Conservation (phyloP, 352 stramenopile species). For the Peronosclerospora sorghi region DNA sequence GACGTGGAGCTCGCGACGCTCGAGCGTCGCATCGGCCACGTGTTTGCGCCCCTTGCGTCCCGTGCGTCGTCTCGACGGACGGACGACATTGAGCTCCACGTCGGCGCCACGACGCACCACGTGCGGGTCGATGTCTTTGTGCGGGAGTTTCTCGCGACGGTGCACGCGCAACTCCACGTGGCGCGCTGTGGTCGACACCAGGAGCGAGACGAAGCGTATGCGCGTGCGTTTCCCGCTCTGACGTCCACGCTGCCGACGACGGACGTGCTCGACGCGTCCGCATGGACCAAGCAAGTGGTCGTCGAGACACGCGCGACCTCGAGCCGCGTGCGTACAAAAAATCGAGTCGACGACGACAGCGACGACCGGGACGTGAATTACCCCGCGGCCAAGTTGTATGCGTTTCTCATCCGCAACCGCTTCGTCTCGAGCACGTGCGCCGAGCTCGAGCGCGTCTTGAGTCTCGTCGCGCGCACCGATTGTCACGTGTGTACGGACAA, state of each 20-base stretch:
- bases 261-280: constrained; percentile 11
- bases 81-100: constrained; percentile 6
- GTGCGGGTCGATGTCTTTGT: constrained; percentile 20
- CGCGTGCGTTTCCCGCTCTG: constrained; percentile 31
- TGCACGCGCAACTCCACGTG: constrained; percentile 10
- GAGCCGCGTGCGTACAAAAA: neutral
- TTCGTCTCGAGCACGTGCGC: constrained; percentile 32
- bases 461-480: constrained; percentile 23
- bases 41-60: neutral
- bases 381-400: constrained; percentile 38
- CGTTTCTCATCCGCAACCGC: constrained; percentile 34
- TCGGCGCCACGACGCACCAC: constrained; percentile 5
- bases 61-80: neutral
- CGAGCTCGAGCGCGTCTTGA: constrained; percentile 33
- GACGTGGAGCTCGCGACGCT: constrained; percentile 12
- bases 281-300: constrained; percentile 33
- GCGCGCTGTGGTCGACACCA: neutral
- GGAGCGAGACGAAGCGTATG: constrained; percentile 3
- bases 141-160: constrained; percentile 15
- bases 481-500: constrained; percentile 12
- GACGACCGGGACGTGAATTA: constrained; percentile 12
- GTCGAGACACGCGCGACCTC: constrained; percentile 32
- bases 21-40: constrained; percentile 3
- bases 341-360: neutral
- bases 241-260: constrained; percentile 1